Evolutionary conservation across 2,329 filamentous ascomycete genomes (phyloP).

Genomic region (Colletotrichum chlorophyti): DNA sequence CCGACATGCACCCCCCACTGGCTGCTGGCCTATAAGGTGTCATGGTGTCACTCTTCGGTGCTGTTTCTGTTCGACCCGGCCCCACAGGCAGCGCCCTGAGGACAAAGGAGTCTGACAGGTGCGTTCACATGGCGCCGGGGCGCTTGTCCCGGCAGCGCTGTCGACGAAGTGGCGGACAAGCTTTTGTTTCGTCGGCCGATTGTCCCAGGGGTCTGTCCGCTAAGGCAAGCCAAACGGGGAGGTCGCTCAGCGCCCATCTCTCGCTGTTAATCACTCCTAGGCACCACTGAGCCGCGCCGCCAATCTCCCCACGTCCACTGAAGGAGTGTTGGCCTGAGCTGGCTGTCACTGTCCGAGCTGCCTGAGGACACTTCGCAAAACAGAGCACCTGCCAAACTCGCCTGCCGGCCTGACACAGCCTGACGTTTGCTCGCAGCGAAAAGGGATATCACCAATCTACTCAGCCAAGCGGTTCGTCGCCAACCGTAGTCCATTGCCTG

Average conservation of each 20-base stretch:
- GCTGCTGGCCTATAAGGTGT: conserved; percentile 4
- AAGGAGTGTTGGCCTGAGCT: too few relatives aligned
- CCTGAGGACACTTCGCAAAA: conserved; percentile 16
- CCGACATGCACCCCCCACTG: not conserved
- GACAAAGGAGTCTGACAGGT: too few relatives aligned
- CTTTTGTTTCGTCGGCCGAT: conserved; percentile 1
- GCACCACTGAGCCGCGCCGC: not conserved
- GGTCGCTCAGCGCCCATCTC: not conserved
- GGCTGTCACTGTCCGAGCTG: too few relatives aligned
- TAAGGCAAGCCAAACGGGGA: not conserved
- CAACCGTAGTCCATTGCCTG: conserved; percentile 30
- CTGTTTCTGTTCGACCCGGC: not conserved
- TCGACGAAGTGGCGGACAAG: not conserved
- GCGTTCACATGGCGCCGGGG: too few relatives aligned
- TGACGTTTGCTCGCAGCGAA: not conserved
- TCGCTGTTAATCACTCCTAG: too few relatives aligned
- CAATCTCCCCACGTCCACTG: not conserved
- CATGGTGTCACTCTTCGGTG: not conserved
- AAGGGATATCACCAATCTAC: conserved; percentile 8
- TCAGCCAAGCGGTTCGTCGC: conserved; percentile 30
- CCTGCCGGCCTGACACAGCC: conserved; percentile 14
- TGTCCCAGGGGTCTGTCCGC: not conserved
- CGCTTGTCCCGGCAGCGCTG: too few relatives aligned
- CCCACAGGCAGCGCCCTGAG: too few relatives aligned
- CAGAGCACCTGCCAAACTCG: conserved; percentile 6